Percentiles rank a stretch among this genome's conserved stretches.
Conservation (phyloP, 495 filamentous ascomycete species). For the Choiromyces venosus region DNA sequence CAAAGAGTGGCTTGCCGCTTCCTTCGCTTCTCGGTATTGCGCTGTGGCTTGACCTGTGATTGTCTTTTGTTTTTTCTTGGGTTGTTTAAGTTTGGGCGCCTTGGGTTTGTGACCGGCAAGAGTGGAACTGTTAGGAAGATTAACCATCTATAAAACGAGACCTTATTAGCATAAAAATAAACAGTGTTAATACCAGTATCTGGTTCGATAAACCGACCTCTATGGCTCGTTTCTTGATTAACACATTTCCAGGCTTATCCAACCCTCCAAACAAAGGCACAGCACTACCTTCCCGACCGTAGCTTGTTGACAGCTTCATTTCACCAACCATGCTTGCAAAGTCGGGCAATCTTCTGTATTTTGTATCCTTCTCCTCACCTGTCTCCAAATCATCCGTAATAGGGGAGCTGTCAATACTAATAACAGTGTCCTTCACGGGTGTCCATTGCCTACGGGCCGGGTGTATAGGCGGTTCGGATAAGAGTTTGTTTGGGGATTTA, state of each 20-base stretch:
- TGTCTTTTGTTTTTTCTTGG: slow-evolving; percentile 70
- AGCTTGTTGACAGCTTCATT: slow-evolving; percentile 16
- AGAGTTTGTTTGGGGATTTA: slow-evolving; percentile 9
- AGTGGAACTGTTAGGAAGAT: slow-evolving; percentile 6
- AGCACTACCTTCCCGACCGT: slow-evolving; percentile 4
- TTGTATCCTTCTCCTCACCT: slow-evolving; percentile 8
- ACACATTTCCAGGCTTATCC: slow-evolving; percentile 1
- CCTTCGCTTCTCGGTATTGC: slow-evolving; percentile 54
- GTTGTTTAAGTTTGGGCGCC: slow-evolving; percentile 51
- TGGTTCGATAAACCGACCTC: slow-evolving; percentile 17
- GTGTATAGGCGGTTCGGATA: slow-evolving; percentile 12
- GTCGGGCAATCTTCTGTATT: slow-evolving; percentile 5
- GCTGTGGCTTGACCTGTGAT: slow-evolving; percentile 80
- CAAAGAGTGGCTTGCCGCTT: slow-evolving; percentile 38
- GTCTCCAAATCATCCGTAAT: background rate
- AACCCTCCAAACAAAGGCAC: background rate
- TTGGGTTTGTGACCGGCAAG: background rate
- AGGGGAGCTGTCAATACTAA: slow-evolving; percentile 11
- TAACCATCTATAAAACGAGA: slow-evolving; percentile 22
- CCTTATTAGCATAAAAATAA: slow-evolving; percentile 12
- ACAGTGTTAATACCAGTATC: background rate
- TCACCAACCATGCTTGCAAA: slow-evolving; percentile 18
- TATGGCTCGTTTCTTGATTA: slow-evolving; percentile 23
- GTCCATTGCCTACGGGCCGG: slow-evolving; percentile 28
- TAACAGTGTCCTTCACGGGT: slow-evolving; percentile 25